Evolutionary conservation across 2,329 filamentous ascomycete genomes (phyloP).

Genomic region (Botryotinia globosa): DNA sequence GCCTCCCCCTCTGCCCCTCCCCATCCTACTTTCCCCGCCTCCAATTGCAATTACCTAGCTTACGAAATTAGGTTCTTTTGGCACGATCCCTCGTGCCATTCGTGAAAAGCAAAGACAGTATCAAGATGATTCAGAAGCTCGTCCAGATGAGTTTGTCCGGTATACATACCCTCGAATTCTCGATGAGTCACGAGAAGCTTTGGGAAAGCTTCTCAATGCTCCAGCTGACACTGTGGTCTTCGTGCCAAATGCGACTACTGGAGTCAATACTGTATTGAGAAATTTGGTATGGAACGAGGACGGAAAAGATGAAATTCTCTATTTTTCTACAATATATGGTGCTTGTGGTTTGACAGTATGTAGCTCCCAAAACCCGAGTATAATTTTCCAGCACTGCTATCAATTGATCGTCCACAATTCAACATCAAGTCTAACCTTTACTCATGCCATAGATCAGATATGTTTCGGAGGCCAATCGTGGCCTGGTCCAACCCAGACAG

Average conservation of each 20-base stretch:
- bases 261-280: constrained; percentile 74
- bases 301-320: constrained; percentile 66
- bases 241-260: constrained; percentile 76
- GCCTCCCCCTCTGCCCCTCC: no score
- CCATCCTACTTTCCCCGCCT: neutral
- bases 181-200: constrained; percentile 59
- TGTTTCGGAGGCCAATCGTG: constrained; percentile 61
- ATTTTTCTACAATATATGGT: constrained; percentile 54
- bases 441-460: constrained; percentile 46
- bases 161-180: constrained; percentile 62
- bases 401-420: neutral
- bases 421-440: neutral
- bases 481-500: constrained; percentile 45
- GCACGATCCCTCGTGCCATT: constrained; percentile 66
- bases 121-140: constrained; percentile 63
- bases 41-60: neutral
- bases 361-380: neutral
- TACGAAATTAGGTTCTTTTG: constrained; percentile 63
- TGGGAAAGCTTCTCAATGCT: constrained; percentile 65
- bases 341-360: constrained; percentile 69
- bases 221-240: constrained; percentile 68
- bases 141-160: constrained; percentile 74
- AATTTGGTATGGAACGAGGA: constrained; percentile 66
- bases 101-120: constrained; percentile 58
- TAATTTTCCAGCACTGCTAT: neutral